A percentile compares a stretch with the other conserved stretches of the same genome.
These are phyloP conservation scores for Globisporangium splendens DNA, from an alignment of 352 stramenopile genomes.

Conservation along the genomic window DNA sequence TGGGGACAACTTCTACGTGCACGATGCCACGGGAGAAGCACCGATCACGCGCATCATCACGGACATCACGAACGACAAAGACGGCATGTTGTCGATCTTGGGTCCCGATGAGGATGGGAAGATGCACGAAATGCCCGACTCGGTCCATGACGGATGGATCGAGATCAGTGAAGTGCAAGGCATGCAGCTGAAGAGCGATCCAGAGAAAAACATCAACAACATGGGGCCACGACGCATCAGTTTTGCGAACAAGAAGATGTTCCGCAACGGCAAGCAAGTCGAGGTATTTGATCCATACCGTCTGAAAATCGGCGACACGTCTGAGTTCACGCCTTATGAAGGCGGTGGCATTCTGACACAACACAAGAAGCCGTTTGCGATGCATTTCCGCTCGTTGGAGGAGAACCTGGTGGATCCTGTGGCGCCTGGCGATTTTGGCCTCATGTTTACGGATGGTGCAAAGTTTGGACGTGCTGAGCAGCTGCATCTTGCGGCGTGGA, in stretches of 20 bases:
- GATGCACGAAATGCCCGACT: slow-evolving; percentile 87
- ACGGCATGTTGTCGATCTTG: slow-evolving; percentile 71
- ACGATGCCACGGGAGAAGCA: slow-evolving; percentile 78
- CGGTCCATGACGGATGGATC: slow-evolving; percentile 80
- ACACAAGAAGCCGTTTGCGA: slow-evolving; percentile 77
- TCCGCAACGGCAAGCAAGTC: slow-evolving; percentile 81
- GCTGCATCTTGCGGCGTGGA: slow-evolving; percentile 74
- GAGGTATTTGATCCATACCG: slow-evolving; percentile 84
- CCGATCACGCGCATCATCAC: slow-evolving; percentile 87
- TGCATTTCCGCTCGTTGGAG: slow-evolving; percentile 75
- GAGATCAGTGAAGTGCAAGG: slow-evolving; percentile 83
- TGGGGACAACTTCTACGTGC: slow-evolving; percentile 66
- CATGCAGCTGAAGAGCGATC: slow-evolving; percentile 60
- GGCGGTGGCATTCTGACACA: slow-evolving; percentile 79
- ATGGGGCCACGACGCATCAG: slow-evolving; percentile 70
- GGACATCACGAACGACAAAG: slow-evolving; percentile 79
- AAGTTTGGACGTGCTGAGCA: slow-evolving; percentile 87
- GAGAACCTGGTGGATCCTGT: slow-evolving; percentile 66
- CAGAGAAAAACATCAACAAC: slow-evolving; percentile 71
- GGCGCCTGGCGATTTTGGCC: slow-evolving; percentile 61
- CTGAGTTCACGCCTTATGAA: slow-evolving; percentile 76
- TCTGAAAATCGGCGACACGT: slow-evolving; percentile 81
- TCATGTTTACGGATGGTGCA: slow-evolving; percentile 85
- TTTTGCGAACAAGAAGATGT: slow-evolving; percentile 85
- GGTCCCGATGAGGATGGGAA: slow-evolving; percentile 82